Evolutionary conservation across 306 rosid species (phyloP), one percentile per base, ranked within the genome.

Genomic region (Quercus engelmannii): DNA sequence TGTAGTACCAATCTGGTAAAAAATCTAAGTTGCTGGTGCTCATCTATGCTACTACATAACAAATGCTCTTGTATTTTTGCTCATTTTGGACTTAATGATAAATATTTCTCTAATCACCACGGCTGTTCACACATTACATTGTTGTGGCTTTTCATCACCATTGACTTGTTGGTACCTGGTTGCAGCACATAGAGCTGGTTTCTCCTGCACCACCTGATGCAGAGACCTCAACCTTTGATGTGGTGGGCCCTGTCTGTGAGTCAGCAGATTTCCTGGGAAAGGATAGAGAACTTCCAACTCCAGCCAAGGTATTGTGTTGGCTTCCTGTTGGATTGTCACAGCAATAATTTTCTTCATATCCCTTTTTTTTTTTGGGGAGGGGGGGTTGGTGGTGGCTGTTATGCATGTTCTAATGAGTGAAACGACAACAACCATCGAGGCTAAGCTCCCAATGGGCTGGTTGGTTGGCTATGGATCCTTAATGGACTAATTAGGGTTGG

Each of bases 141-240:
- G n/a, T 6, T 6, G 12, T 63, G 38, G 49, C 49, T 7, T 31
- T 64, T 55, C 62, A 35, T 74, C 57, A 55, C 33, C 30, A 46
- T 19, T 74, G 82, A 76, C 55, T 55, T 64, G 31, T 35, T 33
- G 35, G 73, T 30, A n/a, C 83, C 61, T 76, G 51, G 51, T 77
- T 86, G 85, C 94, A 95, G 99, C 99, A 95, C 79, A 92, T 95
- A 67, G 99, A 92, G 88, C 82, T 95, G 81, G 88, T 95, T 85
- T 88, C 98, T 79, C 99, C 99, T 73, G 69, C 91, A 18, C 78
- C 95, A 28, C 71, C 81, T 18, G 85, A 55, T 43, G 75, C 88
- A 0, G 88, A 85, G 76, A 49, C 77, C 67, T 78, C 87, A 2
- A 87, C 89, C 55, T 89, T 87, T 62, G 90, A 89, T 73, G 92